Evolutionary conservation across 2,329 filamentous ascomycete genomes (phyloP).

Genomic region (Stagonosporopsis rhizophila): DNA sequence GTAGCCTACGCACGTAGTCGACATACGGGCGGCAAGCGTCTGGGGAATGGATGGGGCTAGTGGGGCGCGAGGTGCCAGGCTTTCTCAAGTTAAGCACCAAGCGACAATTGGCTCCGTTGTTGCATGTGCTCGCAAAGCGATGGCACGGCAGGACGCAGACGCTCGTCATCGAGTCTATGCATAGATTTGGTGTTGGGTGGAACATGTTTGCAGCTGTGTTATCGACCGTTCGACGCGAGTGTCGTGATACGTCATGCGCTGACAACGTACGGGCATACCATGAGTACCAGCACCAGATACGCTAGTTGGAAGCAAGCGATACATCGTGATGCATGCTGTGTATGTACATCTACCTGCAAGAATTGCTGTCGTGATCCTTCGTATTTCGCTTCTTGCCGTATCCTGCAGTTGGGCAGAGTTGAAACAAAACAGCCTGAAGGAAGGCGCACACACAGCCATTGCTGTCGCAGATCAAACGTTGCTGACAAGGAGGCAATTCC

Average conservation of each 20-base stretch:
- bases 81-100: conserved; percentile 22
- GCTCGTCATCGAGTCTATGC: conserved; percentile 34
- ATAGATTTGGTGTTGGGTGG: conserved; percentile 24
- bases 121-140: conserved; percentile 12
- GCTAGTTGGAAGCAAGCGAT: conserved; percentile 1
- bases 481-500: background rate
- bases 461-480: background rate
- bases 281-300: background rate
- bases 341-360: background rate
- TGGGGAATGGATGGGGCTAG: conserved; percentile 15
- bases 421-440: background rate
- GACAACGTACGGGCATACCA: conserved; percentile 7
- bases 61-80: conserved; percentile 23
- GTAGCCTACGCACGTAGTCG: conserved; percentile 21
- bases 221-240: conserved; percentile 12
- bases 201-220: conserved; percentile 18
- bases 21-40: conserved; percentile 23
- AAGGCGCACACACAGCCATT: background rate
- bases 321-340: background rate
- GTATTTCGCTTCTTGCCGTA: background rate
- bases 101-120: conserved; percentile 8
- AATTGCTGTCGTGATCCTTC: background rate
- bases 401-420: background rate
- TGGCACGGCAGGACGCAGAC: conserved; percentile 26
- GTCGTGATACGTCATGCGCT: conserved; percentile 23